Evolutionary conservation across 805 yeast species (phyloP), one percentile per base, ranked within the genome.

Genomic region (Yamadazyma philogaea): DNA sequence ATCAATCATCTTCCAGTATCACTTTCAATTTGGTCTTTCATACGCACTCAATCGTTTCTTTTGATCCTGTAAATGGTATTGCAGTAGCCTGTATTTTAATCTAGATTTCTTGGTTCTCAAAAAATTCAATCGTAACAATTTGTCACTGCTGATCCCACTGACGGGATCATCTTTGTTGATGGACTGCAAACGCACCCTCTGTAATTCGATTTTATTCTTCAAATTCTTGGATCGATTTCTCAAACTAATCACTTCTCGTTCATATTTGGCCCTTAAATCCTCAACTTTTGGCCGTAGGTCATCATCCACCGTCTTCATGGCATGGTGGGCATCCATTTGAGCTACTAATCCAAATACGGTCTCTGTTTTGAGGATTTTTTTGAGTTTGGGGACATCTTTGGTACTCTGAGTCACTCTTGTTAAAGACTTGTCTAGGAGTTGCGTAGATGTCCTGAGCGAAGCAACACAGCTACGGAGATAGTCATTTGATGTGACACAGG

Each of bases 291-390:
- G 81, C 28, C 64, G 66, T 3, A 72, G 56, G 22, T 68, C 69
- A 10, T 52, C 48, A 34, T 60, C 59, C 34, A 75, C 55, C 10
- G 60, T 53, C 30, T 56, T 57, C 37, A 68, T 68, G 15, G 77
- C 76, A 33, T 58, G 64, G 7, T 54, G 59, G 19, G 77, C 53
- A 41, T 76, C 79, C 42, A 60, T 56, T 47, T 75, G 79, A 0
- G 81, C 78, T 0, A 77, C 69, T 10, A 77, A 55, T 4, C 77
- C 78, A 57, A 75, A 78, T 17, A 76, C 75, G 27, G 72, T 64
- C 32, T 63, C 60, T 6, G 78, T 74, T 15, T 60, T 51, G n/a
- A 78, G 59, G 6, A 76, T 68, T 17, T 54, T 56, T 30, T 59
- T 61, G 28, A 74, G 54, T 6, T 77, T 49, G 1, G 66, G 53